A percentile compares a stretch with the other conserved stretches of the same genome.
Conservation (phyloP, 352 stramenopile species). For the Pythium coloratum region DNA sequence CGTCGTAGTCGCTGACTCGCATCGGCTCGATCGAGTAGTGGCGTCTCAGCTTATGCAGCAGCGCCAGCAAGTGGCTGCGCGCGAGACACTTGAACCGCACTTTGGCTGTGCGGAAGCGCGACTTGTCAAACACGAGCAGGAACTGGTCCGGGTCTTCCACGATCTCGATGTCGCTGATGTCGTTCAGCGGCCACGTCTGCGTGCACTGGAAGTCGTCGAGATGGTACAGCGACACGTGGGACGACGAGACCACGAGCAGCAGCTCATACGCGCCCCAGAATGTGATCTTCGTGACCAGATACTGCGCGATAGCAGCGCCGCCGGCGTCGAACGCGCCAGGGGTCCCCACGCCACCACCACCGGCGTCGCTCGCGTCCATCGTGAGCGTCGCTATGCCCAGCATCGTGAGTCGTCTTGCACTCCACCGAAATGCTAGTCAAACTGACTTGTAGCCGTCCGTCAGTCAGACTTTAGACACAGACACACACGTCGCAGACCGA, state of each 20-base stretch:
- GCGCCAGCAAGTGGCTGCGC: slow-evolving; percentile 52
- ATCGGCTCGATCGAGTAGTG: slow-evolving; percentile 44
- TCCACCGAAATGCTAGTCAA: slow-evolving; percentile 20
- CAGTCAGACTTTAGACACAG: too few relatives aligned
- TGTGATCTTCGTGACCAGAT: slow-evolving; percentile 63
- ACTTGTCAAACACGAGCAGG: slow-evolving; percentile 58
- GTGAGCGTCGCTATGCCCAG: slow-evolving; percentile 4
- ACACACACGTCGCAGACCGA: not conserved
- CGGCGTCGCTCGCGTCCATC: slow-evolving; percentile 13
- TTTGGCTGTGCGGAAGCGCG: slow-evolving; percentile 54
- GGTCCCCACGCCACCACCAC: not conserved
- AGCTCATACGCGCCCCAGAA: slow-evolving; percentile 67
- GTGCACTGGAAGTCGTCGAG: slow-evolving; percentile 69
- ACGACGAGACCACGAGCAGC: slow-evolving; percentile 53
- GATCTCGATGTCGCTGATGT: slow-evolving; percentile 59
- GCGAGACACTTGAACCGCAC: slow-evolving; percentile 61
- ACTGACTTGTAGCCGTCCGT: too few relatives aligned
- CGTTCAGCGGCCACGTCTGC: slow-evolving; percentile 62
- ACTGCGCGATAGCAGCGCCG: slow-evolving; percentile 59
- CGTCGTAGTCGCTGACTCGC: slow-evolving; percentile 27
- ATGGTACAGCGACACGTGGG: slow-evolving; percentile 62
- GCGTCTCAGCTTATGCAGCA: slow-evolving; percentile 47
- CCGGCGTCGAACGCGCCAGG: slow-evolving; percentile 1
- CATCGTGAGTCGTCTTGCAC: too few relatives aligned
- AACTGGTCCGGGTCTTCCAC: slow-evolving; percentile 48